Evolutionary conservation across 345 rosid genomes (phyloP).

Genomic region (Laguncularia racemosa): DNA sequence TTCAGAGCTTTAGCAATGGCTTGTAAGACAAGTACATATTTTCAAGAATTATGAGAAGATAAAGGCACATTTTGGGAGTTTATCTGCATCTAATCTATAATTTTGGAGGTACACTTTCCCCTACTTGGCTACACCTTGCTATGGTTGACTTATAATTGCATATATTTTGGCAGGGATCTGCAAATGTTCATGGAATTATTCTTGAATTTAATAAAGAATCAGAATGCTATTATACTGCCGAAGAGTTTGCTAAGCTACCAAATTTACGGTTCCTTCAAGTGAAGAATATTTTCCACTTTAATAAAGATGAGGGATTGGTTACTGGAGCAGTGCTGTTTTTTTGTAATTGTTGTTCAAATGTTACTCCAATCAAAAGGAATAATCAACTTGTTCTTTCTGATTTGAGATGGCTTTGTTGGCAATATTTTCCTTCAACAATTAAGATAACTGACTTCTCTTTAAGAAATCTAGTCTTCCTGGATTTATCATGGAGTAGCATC

Average conservation of each 20-base stretch:
- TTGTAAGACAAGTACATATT: no score
- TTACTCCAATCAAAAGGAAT: no score
- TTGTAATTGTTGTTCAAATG: not conserved
- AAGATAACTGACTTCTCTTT: not conserved
- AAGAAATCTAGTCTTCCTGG: not conserved
- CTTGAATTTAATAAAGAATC: no score
- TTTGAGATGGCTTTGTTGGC: slow-evolving; percentile 3
- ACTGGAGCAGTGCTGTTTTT: no score
- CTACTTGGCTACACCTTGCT: not conserved
- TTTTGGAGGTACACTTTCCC: no score
- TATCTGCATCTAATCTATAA: no score
- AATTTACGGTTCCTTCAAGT: not conserved
- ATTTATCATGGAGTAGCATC: not conserved
- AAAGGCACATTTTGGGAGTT: no score
- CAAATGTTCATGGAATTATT: not conserved
- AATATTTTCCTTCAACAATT: not conserved
- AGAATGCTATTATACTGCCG: no score
- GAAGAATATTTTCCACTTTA: no score
- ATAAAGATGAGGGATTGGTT: no score
- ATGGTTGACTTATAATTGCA: not conserved
- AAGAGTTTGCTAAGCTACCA: not conserved
- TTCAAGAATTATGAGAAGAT: no score
- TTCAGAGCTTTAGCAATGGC: no score
- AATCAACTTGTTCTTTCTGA: not conserved
- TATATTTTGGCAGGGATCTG: not conserved